phyloP scores from a whole-genome alignment of 768 basidiomycete genomes.

The Flagelloscypha sp. region DNA sequence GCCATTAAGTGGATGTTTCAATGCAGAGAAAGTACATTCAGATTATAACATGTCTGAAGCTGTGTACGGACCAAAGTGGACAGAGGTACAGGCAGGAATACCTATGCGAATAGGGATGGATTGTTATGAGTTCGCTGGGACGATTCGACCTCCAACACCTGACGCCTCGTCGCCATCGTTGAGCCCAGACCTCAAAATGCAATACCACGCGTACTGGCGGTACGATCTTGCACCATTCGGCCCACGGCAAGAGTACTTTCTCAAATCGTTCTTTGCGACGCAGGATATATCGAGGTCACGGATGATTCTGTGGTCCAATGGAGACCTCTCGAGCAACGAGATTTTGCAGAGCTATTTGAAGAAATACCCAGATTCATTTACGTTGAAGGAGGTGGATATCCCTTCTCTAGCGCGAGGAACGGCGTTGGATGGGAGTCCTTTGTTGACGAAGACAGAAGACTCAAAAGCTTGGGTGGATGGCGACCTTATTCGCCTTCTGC shows the following conservation, averaged over 20 bases:
- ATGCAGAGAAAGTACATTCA: slow-evolving; percentile 47
- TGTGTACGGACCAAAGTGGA: slow-evolving; percentile 55
- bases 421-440: slow-evolving; percentile 54
- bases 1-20: slow-evolving; percentile 71
- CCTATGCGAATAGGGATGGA: slow-evolving; percentile 73
- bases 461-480: slow-evolving; percentile 91
- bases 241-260: slow-evolving; percentile 79
- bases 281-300: slow-evolving; percentile 59
- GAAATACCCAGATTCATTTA: slow-evolving; percentile 64
- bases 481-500: slow-evolving; percentile 80
- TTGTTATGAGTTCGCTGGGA: slow-evolving; percentile 90
- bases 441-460: slow-evolving; percentile 55
- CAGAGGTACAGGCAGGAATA: slow-evolving; percentile 75
- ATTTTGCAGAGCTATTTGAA: slow-evolving; percentile 53
- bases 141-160: slow-evolving; percentile 39
- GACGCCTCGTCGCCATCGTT: slow-evolving; percentile 3
- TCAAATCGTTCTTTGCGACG: slow-evolving; percentile 91
- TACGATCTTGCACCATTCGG: slow-evolving; percentile 78
- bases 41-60: slow-evolving; percentile 60
- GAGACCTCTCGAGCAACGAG: slow-evolving; percentile 48
- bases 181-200: slow-evolving; percentile 39
- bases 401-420: slow-evolving; percentile 64
- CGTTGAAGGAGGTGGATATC: slow-evolving; percentile 64
- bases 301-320: slow-evolving; percentile 90
- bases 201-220: slow-evolving; percentile 93